Evolutionary conservation across 306 rosid genomes (phyloP).

Genomic region (Abrus precatorius): DNA sequence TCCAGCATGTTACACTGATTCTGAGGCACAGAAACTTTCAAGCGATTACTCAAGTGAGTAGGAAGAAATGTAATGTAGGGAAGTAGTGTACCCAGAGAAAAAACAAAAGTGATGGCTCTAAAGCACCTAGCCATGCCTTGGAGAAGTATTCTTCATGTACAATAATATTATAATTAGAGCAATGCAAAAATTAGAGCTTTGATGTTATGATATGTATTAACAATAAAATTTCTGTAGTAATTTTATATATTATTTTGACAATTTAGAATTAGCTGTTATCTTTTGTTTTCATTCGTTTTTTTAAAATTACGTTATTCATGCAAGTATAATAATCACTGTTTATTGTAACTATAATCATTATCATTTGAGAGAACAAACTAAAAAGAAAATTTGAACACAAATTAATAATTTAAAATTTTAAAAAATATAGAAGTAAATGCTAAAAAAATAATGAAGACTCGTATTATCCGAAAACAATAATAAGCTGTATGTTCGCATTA

Average conservation of each 20-base stretch:
- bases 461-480: no score
- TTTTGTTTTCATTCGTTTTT: background rate
- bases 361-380: background rate
- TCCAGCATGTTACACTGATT: conserved; percentile 45
- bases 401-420: no score
- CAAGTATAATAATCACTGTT: background rate
- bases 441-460: no score
- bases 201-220: background rate
- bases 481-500: no score
- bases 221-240: background rate
- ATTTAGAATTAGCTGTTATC: background rate
- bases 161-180: background rate
- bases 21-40: conserved; percentile 34
- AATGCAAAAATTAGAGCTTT: background rate
- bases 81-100: background rate
- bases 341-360: no score
- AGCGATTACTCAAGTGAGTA: conserved; percentile 41
- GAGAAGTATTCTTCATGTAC: background rate
- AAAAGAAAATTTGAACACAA: no score
- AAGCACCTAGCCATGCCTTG: background rate
- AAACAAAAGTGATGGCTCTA: background rate
- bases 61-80: background rate
- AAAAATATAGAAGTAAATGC: no score
- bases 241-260: background rate
- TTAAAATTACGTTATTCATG: background rate